Percentiles rank a stretch among this genome's conserved stretches.
phyloP scores from a whole-genome alignment of 192 early-diverging fungal species.

The Backusella psychrophila region DNA sequence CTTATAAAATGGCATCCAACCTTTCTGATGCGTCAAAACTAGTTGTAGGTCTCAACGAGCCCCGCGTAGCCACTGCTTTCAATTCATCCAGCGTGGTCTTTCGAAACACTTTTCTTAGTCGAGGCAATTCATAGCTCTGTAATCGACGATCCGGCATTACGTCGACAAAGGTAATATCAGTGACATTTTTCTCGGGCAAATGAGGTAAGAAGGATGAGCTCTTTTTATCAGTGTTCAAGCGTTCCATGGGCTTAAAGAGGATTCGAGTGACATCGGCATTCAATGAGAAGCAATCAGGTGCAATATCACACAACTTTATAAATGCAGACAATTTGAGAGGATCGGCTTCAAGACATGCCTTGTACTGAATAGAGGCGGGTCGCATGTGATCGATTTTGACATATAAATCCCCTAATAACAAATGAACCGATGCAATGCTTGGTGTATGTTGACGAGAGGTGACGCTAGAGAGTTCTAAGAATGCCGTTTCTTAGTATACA shows the following conservation, averaged over 20 bases:
- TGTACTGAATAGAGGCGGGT: constrained; percentile 15
- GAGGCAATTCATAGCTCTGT: background rate
- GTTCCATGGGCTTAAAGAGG: background rate
- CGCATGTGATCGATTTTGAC: constrained; percentile 23
- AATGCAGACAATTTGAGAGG: constrained; percentile 26
- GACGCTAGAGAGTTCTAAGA: constrained; percentile 22
- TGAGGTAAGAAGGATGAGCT: background rate
- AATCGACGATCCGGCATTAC: no score
- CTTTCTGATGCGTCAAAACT: background rate
- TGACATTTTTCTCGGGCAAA: background rate
- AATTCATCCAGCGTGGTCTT: constrained; percentile 5
- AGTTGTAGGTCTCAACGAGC: background rate
- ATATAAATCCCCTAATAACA: constrained; percentile 21
- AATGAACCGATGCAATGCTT: constrained; percentile 16
- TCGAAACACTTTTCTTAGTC: background rate
- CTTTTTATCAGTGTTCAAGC: background rate
- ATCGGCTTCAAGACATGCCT: constrained; percentile 13
- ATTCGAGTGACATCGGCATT: background rate
- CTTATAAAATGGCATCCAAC: background rate
- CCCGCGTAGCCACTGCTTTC: background rate
- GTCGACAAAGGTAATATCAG: background rate
- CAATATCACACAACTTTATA: constrained; percentile 31
- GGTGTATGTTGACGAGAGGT: constrained; percentile 21
- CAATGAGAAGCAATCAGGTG: constrained; percentile 13
- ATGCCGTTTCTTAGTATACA: background rate